Conservation (phyloP, 2,329 filamentous ascomycete species). For the Penicillium hesseltinei region DNA sequence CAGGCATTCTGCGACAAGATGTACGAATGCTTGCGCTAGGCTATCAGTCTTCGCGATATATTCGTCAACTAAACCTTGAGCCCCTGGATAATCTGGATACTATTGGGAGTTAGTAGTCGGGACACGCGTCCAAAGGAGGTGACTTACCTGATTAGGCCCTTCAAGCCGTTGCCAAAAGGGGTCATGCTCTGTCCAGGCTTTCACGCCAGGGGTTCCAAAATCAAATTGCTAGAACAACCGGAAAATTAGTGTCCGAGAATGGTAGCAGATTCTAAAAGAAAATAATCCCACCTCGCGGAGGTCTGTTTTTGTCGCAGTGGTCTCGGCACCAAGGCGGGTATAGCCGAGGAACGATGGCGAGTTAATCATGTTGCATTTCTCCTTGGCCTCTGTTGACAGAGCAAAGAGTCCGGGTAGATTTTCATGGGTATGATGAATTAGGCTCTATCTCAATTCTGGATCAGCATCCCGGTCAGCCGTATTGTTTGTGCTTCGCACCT, state of each 20-base stretch:
- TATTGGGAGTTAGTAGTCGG: slow-evolving; percentile 2
- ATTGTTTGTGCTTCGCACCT: slow-evolving; percentile 19
- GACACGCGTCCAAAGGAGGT: neutral
- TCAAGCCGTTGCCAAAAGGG: slow-evolving; percentile 42
- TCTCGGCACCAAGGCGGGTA: slow-evolving; percentile 37
- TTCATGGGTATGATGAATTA: slow-evolving; percentile 24
- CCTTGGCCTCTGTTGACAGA: slow-evolving; percentile 27
- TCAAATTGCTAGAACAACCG: slow-evolving; percentile 44
- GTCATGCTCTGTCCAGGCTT: slow-evolving; percentile 41
- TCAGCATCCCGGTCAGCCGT: neutral
- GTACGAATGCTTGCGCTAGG: slow-evolving; percentile 54
- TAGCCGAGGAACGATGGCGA: slow-evolving; percentile 36
- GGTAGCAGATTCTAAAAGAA: neutral
- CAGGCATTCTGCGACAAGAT: slow-evolving; percentile 56
- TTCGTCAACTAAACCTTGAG: slow-evolving; percentile 40
- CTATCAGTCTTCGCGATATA: slow-evolving; percentile 52
- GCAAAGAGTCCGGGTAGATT: slow-evolving; percentile 27
- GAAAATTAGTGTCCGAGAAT: neutral
- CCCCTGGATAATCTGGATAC: slow-evolving; percentile 29
- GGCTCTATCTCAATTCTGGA: slow-evolving; percentile 12
- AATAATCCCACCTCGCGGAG: slow-evolving; percentile 29
- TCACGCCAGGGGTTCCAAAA: slow-evolving; percentile 35
- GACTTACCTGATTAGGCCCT: slow-evolving; percentile 28
- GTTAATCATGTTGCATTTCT: slow-evolving; percentile 33
- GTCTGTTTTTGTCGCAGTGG: slow-evolving; percentile 32